Evolutionary conservation across 1,284 basidiomycete genomes (phyloP), one percentile per base, ranked within the genome.

Genomic region (Irpex sp.): DNA sequence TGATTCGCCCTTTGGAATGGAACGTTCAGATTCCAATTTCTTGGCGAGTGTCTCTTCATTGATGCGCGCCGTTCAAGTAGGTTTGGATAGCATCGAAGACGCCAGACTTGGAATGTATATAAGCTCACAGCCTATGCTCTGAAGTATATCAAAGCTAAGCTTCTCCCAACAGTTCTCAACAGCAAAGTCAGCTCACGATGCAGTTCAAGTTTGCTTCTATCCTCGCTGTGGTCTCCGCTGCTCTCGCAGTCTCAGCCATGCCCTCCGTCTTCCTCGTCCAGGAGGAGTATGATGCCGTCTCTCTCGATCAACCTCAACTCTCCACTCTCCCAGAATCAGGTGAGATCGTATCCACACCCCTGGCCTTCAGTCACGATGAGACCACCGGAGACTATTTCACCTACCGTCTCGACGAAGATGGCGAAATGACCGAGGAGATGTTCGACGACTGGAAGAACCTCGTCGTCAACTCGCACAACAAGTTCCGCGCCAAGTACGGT

Each of bases 401-500:
- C 48, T 51, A 51, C 21, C 21, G 21, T 19, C 48, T 51, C n/a
- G 48, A 51, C 48, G 48, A 19, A 21, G 54, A 55, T 15, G 26
- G 13, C 26, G 34, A 34, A 26, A 34, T 55, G 19, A 34, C 21
- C 34, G 48, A 51, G n/a, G 21, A 8, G 34, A 47, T 37, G 17
- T 38, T 40, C 36, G 57, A 58, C 19, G 57, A 38, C 57, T 58
- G 17, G 19, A 37, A 58, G 21, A 38, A 37, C 15, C 36, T 26
- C 13, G 57, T 58, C 36, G 57, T 58, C 57, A 58, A 58, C 34
- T 21, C 36, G 15, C 57, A 58, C 8, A 58, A 58, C 57, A 21
- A 38, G 40, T 58, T 38, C 36, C 57, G 57, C 57, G 17, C 37
- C 11, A n/a, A 58, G 17, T 58, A 58, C 8, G 57, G 57, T 13